Percentiles rank a stretch among this genome's conserved stretches.
Evolutionary conservation across 139 green algal species (phyloP).

Genomic region (Coccomyxa sp.): DNA sequence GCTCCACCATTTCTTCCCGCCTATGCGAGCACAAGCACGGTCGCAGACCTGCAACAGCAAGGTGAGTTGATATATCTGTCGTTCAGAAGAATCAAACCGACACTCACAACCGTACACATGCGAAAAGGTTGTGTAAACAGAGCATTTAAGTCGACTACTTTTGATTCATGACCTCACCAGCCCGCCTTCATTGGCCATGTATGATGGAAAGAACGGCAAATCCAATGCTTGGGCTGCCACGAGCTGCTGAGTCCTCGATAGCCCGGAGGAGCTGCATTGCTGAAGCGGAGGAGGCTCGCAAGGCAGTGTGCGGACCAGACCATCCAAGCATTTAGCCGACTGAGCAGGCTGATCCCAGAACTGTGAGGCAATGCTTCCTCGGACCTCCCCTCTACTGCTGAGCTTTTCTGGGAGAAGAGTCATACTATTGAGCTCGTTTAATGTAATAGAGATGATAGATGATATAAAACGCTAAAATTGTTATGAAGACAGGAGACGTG

Average conservation of each 20-base stretch:
- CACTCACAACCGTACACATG: too few species aligned
- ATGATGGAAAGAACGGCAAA: conserved; percentile 51
- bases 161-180: conserved; percentile 32
- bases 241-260: conserved; percentile 62
- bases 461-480: too few species aligned
- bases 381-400: conserved; percentile 32
- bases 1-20: conserved; percentile 57
- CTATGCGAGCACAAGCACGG: conserved; percentile 46
- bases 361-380: conserved; percentile 44
- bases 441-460: too few species aligned
- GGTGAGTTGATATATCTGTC: neutral
- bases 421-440: conserved; percentile 20
- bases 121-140: neutral
- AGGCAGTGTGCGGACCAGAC: conserved; percentile 28
- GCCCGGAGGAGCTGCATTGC: conserved; percentile 40
- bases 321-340: conserved; percentile 41
- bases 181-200: conserved; percentile 47
- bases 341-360: conserved; percentile 60
- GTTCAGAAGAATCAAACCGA: neutral
- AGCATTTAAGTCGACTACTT: neutral
- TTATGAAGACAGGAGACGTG: too few species aligned
- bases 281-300: conserved; percentile 57
- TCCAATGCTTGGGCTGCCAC: conserved; percentile 55
- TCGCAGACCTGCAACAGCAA: conserved; percentile 61
- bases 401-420: conserved; percentile 57